Conservation (phyloP, 345 rosid species). For the Physaria fendleri region DNA sequence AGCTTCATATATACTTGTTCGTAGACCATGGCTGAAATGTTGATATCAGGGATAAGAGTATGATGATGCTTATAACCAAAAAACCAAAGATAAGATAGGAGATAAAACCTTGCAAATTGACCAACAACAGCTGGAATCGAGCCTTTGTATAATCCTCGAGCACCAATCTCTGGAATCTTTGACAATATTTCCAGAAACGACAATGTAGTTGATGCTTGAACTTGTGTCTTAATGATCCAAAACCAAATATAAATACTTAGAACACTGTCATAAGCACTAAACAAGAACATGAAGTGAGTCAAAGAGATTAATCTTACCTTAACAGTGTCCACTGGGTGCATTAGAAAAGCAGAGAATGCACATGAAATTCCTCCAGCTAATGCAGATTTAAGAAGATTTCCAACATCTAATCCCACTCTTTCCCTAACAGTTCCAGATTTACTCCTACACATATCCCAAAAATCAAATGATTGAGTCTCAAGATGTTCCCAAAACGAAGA, state of each 20-base stretch:
- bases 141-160: slow-evolving; percentile 75
- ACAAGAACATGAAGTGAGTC: neutral
- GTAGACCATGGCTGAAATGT: slow-evolving; percentile 66
- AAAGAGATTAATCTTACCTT: slow-evolving; percentile 38
- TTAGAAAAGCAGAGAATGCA: slow-evolving; percentile 70
- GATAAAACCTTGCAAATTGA: slow-evolving; percentile 80
- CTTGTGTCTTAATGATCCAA: slow-evolving; percentile 57
- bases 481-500: neutral
- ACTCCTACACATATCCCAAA: neutral
- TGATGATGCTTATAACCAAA: neutral
- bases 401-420: slow-evolving; percentile 60
- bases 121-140: slow-evolving; percentile 91
- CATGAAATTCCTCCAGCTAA: slow-evolving; percentile 93
- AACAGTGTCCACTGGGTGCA: slow-evolving; percentile 88
- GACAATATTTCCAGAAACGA: slow-evolving; percentile 66
- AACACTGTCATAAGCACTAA: neutral
- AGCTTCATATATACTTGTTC: slow-evolving; percentile 90
- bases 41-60: neutral
- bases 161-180: slow-evolving; percentile 84
- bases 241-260: neutral
- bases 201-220: slow-evolving; percentile 79
- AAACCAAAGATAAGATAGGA: neutral
- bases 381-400: slow-evolving; percentile 81
- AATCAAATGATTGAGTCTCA: neutral
- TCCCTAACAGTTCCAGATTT: slow-evolving; percentile 66